phyloP scores from a whole-genome alignment of 2,329 filamentous ascomycete genomes.

The Cordyceps tenuipes region DNA sequence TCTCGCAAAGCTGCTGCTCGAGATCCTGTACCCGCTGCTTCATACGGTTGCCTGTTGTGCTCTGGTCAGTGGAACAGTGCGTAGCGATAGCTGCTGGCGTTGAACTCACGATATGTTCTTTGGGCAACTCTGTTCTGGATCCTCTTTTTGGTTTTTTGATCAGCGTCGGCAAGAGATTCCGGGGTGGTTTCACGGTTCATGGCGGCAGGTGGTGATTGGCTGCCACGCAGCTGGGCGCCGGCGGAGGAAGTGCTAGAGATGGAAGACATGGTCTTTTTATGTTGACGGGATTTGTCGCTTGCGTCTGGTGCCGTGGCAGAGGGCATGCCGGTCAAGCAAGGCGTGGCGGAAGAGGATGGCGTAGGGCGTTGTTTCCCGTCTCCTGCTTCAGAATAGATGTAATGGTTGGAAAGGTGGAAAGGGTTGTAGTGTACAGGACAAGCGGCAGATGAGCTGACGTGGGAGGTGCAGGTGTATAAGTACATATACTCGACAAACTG shows the following conservation, averaged over 20 bases:
- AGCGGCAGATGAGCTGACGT: neutral
- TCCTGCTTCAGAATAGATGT: neutral
- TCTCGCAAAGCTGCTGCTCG: conserved; percentile 12
- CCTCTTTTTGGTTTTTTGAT: conserved; percentile 24
- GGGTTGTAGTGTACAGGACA: neutral
- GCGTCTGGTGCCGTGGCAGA: neutral
- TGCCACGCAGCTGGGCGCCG: neutral
- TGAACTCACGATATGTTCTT: conserved; percentile 23
- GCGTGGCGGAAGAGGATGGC: neutral
- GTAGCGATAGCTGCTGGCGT: neutral
- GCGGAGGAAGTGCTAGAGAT: conserved; percentile 8
- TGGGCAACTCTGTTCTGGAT: conserved; percentile 26
- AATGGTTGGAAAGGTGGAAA: neutral
- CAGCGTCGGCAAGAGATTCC: conserved; percentile 6
- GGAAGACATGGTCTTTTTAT: conserved; percentile 10
- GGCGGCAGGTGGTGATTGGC: conserved; percentile 6
- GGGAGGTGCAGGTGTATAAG: conserved; percentile 7
- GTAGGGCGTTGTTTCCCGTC: neutral
- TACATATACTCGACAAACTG: neutral
- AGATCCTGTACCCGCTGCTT: conserved; percentile 13
- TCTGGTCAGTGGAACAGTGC: neutral
- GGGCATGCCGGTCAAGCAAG: conserved; percentile 1
- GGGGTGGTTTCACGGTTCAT: conserved; percentile 7
- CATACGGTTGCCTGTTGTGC: conserved; percentile 3
- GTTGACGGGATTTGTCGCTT: neutral